phyloP scores from a whole-genome alignment of 2,329 filamentous ascomycete genomes.

The Diplodia sapinea region DNA sequence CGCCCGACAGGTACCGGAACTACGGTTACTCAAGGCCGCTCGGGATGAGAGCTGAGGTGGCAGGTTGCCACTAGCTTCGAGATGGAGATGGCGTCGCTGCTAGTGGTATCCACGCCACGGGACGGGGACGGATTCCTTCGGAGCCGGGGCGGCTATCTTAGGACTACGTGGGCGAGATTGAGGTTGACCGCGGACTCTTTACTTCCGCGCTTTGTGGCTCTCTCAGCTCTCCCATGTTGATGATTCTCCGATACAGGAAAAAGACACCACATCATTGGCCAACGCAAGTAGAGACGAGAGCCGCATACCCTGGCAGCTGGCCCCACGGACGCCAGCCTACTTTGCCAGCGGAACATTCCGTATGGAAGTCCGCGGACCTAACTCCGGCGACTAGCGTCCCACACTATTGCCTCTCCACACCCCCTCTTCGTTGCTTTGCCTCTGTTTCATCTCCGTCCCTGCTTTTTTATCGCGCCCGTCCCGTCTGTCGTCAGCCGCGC shows the following conservation, averaged over 20 bases:
- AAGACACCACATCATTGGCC: too few relatives aligned
- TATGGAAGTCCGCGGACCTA: neutral
- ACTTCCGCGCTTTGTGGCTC: neutral
- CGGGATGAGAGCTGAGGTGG: neutral
- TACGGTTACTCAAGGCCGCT: neutral
- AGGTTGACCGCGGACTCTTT: neutral
- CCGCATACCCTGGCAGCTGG: neutral
- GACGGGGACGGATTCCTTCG: neutral
- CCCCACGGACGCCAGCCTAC: neutral
- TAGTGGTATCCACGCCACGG: neutral
- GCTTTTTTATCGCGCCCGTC: neutral
- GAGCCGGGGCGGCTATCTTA: neutral
- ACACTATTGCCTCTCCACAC: neutral
- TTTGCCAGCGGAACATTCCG: neutral
- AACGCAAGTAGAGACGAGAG: too few relatives aligned
- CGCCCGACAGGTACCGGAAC: neutral
- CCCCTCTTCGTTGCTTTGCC: neutral
- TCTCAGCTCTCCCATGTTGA: too few relatives aligned
- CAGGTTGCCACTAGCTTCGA: too few relatives aligned
- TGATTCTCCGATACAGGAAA: too few relatives aligned
- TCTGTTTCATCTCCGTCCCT: neutral
- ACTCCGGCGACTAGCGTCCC: neutral
- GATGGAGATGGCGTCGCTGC: neutral
- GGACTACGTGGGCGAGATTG: neutral
- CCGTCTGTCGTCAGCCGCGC: neutral